Conservation (phyloP, 805 yeast genomes). For the Nakazawaea populi region DNA sequence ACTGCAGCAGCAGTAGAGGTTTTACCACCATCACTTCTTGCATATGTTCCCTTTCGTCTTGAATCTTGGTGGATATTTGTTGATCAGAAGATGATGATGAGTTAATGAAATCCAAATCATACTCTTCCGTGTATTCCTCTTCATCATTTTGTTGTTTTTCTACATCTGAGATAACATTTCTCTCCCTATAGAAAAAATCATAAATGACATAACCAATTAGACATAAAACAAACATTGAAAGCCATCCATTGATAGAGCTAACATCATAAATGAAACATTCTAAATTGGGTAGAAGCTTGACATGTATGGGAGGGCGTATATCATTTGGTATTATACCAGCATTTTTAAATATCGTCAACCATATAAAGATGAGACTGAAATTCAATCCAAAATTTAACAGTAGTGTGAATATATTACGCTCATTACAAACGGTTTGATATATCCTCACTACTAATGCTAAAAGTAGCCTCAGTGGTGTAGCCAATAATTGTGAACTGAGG, state of each 20-base stretch:
- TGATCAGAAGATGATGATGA: constrained; percentile 2
- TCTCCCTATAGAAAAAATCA: not conserved
- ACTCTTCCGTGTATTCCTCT: not conserved
- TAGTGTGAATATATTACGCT: constrained; percentile 31
- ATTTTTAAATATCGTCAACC: constrained; percentile 54
- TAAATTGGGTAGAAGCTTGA: constrained; percentile 35
- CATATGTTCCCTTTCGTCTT: not conserved
- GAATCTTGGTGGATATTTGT: constrained; percentile 1
- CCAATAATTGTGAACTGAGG: not conserved
- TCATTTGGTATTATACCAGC: constrained; percentile 52
- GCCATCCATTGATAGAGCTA: constrained; percentile 16
- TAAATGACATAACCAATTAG: constrained; percentile 13
- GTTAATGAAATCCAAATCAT: not conserved
- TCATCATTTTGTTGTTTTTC: not conserved
- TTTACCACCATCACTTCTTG: not conserved
- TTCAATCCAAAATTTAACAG: constrained; percentile 39
- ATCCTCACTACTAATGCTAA: not conserved
- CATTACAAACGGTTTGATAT: constrained; percentile 21
- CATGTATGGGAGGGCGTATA: constrained; percentile 48
- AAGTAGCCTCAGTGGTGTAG: not conserved
- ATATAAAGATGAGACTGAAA: constrained; percentile 46
- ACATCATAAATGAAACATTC: constrained; percentile 34
- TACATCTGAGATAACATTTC: not conserved
- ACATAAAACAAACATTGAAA: constrained; percentile 13
- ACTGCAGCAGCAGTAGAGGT: too few relatives aligned